A percentile compares a stretch with the other conserved stretches of the same genome.
These are phyloP conservation scores for Agaricus blazei DNA, from an alignment of 768 basidiomycete genomes.

Conservation along the genomic window DNA sequence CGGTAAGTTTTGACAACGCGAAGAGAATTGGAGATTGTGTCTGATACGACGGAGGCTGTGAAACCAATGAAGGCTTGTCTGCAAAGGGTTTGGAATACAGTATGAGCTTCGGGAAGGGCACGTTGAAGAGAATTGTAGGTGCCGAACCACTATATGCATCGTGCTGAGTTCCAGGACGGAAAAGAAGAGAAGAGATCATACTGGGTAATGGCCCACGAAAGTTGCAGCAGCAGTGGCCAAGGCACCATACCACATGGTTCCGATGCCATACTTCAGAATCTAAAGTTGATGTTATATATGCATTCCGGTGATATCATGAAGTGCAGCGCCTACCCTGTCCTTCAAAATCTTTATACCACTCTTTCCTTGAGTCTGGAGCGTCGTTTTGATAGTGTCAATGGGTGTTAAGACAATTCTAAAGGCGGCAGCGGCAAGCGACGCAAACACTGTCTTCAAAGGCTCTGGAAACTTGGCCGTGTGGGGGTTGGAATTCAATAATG, in stretches of 20 bases:
- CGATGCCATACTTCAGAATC: slow-evolving; percentile 73
- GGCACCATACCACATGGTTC: slow-evolving; percentile 85
- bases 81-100: slow-evolving; percentile 49
- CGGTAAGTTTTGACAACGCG: slow-evolving; percentile 95
- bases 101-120: slow-evolving; percentile 53
- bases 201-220: slow-evolving; percentile 89
- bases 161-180: neutral
- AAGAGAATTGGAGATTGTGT: slow-evolving; percentile 82
- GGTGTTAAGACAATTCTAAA: slow-evolving; percentile 94
- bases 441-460: slow-evolving; percentile 73
- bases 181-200: slow-evolving; percentile 23
- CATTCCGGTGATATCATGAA: neutral
- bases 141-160: slow-evolving; percentile 59
- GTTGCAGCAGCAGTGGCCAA: slow-evolving; percentile 90
- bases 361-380: slow-evolving; percentile 86
- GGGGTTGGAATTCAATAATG: slow-evolving; percentile 72
- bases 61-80: slow-evolving; percentile 94
- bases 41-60: slow-evolving; percentile 77
- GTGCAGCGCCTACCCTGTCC: slow-evolving; percentile 43
- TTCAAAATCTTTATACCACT: slow-evolving; percentile 61
- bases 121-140: slow-evolving; percentile 80
- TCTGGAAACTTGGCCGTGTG: slow-evolving; percentile 61
- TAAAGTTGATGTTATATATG: slow-evolving; percentile 19
- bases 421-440: slow-evolving; percentile 69
- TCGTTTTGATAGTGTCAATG: slow-evolving; percentile 93